Base-by-base conservation (phyloP, 1,284 basidiomycete genomes). In the Peniophora sp. region DNA sequence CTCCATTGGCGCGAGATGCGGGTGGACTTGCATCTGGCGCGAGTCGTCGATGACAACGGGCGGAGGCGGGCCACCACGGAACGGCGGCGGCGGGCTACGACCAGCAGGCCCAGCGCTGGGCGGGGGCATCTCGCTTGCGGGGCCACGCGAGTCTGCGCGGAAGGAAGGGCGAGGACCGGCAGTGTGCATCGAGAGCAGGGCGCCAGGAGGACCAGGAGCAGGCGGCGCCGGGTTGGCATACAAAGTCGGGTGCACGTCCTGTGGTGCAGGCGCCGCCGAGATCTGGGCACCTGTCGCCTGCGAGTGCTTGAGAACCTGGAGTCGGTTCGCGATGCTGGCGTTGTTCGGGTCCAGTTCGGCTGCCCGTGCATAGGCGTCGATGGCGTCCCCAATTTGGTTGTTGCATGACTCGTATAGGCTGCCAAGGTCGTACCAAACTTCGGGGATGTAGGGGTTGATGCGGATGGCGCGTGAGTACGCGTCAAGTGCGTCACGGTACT, bases 361-460 rank as follows among this genome's bases (percentile, higher is more conserved):
- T 0, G 94, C 94, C 19, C 93, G 81, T 8, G 90, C 89, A 63
- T 99, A 99, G 0, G 97, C 96, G 61, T 99, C 96, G 63, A 99
- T 97, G 27, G 97, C 96, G 64, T 99, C 97, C 45, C 89, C 88
- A 64, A 98, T 94, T 69, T 99, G 97, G 67, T 99, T 98, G 73
- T 99, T 99, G 78, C 96, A 99, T 56, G 89, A 91, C 69, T 99
- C 96, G 66, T 99, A 99, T 1, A 99, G 75, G 56, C 87, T 92
- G 46, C 96, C 97, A 23, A 99, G 82, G 70, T 99, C 95, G 69
- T 95, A 98, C 96, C 97, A 99, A 2, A 99, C 96, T 68, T 99
- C 96, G 48, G 92, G 94, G 58, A 99, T 98, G 76, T 97, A 99
- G 0, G 96, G 96, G 64, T 99, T 98, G 69, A 99, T 94, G 53